A percentile compares a stretch with the other conserved stretches of the same genome.
Evolutionary conservation across 371 early-diverging fungal species (phyloP).

Genomic region (Rhizomucor pusillus): DNA sequence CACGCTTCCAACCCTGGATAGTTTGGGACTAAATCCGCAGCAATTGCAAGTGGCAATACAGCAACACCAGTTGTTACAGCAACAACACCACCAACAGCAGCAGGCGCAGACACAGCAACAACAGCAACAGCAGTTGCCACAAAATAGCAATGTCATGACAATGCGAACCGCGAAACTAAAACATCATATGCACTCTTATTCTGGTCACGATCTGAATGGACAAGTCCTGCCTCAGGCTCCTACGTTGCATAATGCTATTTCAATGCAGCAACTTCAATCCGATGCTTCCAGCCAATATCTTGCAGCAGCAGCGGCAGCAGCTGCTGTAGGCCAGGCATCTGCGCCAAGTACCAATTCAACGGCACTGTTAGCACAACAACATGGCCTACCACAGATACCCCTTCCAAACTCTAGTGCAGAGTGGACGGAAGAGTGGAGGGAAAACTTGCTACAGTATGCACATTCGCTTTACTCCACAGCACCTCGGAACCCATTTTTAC

Average conservation of each 20-base stretch:
- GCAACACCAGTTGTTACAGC: slow-evolving; percentile 27
- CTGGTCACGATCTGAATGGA: slow-evolving; percentile 13
- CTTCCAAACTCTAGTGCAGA: slow-evolving; percentile 16
- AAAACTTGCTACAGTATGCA: slow-evolving; percentile 64
- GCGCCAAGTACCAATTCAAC: slow-evolving; percentile 18
- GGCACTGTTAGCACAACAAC: slow-evolving; percentile 12
- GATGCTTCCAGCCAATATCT: slow-evolving; percentile 21
- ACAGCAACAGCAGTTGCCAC: slow-evolving; percentile 20
- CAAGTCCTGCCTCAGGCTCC: slow-evolving; percentile 3
- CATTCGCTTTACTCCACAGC: slow-evolving; percentile 63
- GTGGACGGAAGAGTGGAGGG: slow-evolving; percentile 50
- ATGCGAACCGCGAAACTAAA: no score
- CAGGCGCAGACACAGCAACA: slow-evolving; percentile 18
- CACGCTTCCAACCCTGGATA: slow-evolving; percentile 11
- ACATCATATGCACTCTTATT: slow-evolving; percentile 13
- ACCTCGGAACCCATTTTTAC: slow-evolving; percentile 50
- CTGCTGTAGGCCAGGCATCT: slow-evolving; percentile 18
- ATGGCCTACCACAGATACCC: slow-evolving; percentile 13
- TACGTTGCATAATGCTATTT: slow-evolving; percentile 1
- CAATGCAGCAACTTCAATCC: slow-evolving; percentile 7
- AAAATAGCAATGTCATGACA: slow-evolving; percentile 7
- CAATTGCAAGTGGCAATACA: slow-evolving; percentile 30
- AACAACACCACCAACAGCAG: slow-evolving; percentile 15
- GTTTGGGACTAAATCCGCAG: slow-evolving; percentile 12
- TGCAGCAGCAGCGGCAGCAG: slow-evolving; percentile 32